Percentiles rank a stretch among this genome's conserved stretches.
Conservation (phyloP, 75 land plant genomes). For the Pinus taeda region DNA sequence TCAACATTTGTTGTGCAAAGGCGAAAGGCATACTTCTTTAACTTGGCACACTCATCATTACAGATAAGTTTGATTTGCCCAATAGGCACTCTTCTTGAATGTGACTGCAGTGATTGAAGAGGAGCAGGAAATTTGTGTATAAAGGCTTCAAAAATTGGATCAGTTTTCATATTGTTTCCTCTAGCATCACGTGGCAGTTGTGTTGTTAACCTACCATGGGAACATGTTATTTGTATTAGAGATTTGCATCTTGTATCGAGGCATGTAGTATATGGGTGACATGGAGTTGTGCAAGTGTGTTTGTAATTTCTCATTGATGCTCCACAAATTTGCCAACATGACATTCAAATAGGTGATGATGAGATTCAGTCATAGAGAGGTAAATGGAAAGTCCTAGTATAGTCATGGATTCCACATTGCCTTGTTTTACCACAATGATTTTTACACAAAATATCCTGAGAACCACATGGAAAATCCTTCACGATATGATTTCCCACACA, state of each 20-base stretch:
- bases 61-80: slow-evolving; percentile 83
- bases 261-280: slow-evolving; percentile 80
- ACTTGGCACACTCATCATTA: slow-evolving; percentile 89
- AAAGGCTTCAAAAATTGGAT: slow-evolving; percentile 54
- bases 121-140: slow-evolving; percentile 66
- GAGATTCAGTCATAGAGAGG: slow-evolving; percentile 66
- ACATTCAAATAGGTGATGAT: slow-evolving; percentile 17
- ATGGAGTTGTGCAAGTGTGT: slow-evolving; percentile 78
- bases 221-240: slow-evolving; percentile 75
- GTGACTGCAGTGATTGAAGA: slow-evolving; percentile 67
- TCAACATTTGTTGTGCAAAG: slow-evolving; percentile 5
- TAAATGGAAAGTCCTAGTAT: slow-evolving; percentile 77
- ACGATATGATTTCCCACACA: slow-evolving; percentile 93
- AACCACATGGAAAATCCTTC: slow-evolving; percentile 91
- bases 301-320: slow-evolving; percentile 92
- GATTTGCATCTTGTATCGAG: slow-evolving; percentile 83
- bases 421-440: slow-evolving; percentile 88
- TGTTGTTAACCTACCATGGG: slow-evolving; percentile 80
- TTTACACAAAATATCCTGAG: slow-evolving; percentile 90
- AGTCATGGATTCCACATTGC: slow-evolving; percentile 95
- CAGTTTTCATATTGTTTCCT: slow-evolving; percentile 32
- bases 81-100: slow-evolving; percentile 57
- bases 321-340: slow-evolving; percentile 94
- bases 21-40: slow-evolving; percentile 91
- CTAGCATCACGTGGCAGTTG: slow-evolving; percentile 90